Conservation (phyloP, 2,329 filamentous ascomycete genomes). For the Verticillium isaacii region DNA sequence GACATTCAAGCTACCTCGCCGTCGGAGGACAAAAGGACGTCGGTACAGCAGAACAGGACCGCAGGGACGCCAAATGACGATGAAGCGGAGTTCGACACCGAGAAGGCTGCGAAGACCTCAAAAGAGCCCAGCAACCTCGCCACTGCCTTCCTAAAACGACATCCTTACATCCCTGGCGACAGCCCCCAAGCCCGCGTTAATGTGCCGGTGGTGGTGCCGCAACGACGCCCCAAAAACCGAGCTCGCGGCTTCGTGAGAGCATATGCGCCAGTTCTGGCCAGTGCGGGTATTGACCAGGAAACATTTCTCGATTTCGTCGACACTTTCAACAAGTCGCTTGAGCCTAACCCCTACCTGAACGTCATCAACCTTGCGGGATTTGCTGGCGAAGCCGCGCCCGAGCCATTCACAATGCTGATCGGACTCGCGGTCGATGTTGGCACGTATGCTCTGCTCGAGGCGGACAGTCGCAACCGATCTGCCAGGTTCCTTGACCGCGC, state of each 20-base stretch:
- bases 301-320: constrained; percentile 44
- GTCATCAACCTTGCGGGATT: constrained; percentile 35
- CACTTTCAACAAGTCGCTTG: constrained; percentile 36
- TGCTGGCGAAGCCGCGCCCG: constrained; percentile 30
- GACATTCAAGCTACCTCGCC: background rate
- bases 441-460: constrained; percentile 33
- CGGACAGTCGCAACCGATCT: constrained; percentile 32
- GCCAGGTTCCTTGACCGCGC: constrained; percentile 52
- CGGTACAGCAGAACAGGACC: background rate
- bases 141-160: constrained; percentile 1
- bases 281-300: constrained; percentile 39
- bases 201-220: constrained; percentile 46
- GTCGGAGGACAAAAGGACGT: background rate
- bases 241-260: constrained; percentile 47
- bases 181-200: constrained; percentile 16
- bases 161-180: background rate
- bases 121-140: background rate
- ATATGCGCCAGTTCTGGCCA: constrained; percentile 43
- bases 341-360: constrained; percentile 27
- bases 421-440: constrained; percentile 37
- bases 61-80: background rate
- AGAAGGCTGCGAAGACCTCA: background rate
- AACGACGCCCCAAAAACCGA: constrained; percentile 43
- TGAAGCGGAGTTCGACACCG: background rate
- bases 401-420: constrained; percentile 34